Conservation (phyloP, 805 yeast species). For the Metschnikowia lochheadii region DNA sequence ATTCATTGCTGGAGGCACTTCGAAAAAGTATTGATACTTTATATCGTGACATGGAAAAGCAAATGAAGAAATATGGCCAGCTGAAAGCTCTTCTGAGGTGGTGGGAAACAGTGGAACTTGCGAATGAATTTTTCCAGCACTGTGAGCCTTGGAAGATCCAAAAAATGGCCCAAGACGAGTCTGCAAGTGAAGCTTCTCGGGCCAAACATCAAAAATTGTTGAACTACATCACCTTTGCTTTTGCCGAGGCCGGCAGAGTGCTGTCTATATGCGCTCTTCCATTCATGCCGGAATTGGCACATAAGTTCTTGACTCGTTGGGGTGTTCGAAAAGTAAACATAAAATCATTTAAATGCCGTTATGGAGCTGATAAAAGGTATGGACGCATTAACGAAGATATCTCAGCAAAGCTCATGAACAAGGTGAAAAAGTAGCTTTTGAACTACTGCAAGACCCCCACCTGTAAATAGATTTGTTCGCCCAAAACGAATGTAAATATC, state of each 20-base stretch:
- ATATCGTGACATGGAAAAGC: slow-evolving; percentile 33
- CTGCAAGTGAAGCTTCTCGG: slow-evolving; percentile 18
- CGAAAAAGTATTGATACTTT: slow-evolving; percentile 9
- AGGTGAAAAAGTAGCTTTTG: slow-evolving; percentile 7
- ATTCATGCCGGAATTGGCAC: slow-evolving; percentile 64
- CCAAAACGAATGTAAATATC: not conserved
- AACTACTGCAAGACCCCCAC: not conserved
- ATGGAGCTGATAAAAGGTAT: slow-evolving; percentile 50
- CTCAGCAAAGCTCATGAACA: slow-evolving; percentile 13
- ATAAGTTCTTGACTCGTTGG: slow-evolving; percentile 55
- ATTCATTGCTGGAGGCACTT: slow-evolving; percentile 8
- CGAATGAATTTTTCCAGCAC: slow-evolving; percentile 64
- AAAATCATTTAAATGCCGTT: slow-evolving; percentile 37
- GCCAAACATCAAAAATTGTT: slow-evolving; percentile 14
- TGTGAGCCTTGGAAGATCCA: slow-evolving; percentile 72
- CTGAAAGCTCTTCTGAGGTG: slow-evolving; percentile 53
- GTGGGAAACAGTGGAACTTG: slow-evolving; percentile 55
- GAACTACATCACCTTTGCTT: slow-evolving; percentile 56
- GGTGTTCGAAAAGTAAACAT: slow-evolving; percentile 45
- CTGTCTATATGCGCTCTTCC: slow-evolving; percentile 65
- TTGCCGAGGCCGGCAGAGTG: slow-evolving; percentile 69
- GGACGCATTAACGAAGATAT: slow-evolving; percentile 5
- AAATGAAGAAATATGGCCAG: slow-evolving; percentile 47
- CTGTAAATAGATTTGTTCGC: not conserved
- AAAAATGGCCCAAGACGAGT: slow-evolving; percentile 17